Conservation (phyloP, 2,329 filamentous ascomycete species). For the Aspergillus viridinutans region DNA sequence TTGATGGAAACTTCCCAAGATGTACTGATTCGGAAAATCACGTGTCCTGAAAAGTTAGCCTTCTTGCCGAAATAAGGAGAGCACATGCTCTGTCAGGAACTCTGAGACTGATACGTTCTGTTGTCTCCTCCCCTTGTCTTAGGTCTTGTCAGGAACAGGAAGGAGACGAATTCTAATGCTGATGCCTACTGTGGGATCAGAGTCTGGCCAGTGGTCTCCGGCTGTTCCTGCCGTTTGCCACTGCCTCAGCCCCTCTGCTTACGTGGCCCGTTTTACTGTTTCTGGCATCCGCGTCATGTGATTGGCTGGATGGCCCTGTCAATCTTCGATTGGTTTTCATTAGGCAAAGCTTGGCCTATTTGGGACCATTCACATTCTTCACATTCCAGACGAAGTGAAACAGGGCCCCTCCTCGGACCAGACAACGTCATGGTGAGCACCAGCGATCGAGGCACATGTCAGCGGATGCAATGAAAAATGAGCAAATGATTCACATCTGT, state of each 20-base stretch:
- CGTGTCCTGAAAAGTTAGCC: background rate
- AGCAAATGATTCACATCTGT: background rate
- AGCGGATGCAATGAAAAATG: background rate
- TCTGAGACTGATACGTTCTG: no score
- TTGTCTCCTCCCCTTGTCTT: no score
- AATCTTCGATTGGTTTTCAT: slow-evolving; percentile 6
- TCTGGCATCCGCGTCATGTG: background rate
- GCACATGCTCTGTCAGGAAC: background rate
- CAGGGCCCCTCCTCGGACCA: background rate
- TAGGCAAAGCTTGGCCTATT: slow-evolving; percentile 18
- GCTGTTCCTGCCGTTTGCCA: slow-evolving; percentile 2
- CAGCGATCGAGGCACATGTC: background rate
- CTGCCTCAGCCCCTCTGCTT: slow-evolving; percentile 10
- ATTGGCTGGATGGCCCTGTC: slow-evolving; percentile 2
- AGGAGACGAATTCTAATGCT: background rate
- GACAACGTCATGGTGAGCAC: background rate
- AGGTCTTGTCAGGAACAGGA: background rate
- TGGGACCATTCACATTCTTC: slow-evolving; percentile 1
- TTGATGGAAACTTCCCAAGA: no score
- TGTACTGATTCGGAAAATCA: background rate
- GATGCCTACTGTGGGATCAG: background rate
- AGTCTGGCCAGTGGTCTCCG: background rate
- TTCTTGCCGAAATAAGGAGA: background rate
- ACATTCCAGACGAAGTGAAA: background rate
- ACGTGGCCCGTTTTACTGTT: slow-evolving; percentile 11